phyloP scores from a whole-genome alignment of 2,329 filamentous ascomycete genomes.

The Aspergillus eucalypticola region DNA sequence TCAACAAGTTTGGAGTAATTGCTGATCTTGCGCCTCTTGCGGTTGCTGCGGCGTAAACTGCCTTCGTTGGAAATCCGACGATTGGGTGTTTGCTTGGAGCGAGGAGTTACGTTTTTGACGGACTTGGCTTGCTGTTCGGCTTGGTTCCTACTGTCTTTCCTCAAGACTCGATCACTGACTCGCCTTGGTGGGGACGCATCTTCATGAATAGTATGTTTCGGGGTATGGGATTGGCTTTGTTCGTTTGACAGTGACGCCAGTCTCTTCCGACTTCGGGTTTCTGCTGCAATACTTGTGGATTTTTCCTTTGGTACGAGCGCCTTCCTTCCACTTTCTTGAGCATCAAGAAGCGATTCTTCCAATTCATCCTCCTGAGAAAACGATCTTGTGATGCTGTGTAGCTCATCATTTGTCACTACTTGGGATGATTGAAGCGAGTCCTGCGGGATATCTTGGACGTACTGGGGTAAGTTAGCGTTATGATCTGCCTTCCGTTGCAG shows the following conservation, averaged over 20 bases:
- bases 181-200: neutral
- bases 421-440: slow-evolving; percentile 4
- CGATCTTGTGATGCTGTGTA: neutral
- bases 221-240: neutral
- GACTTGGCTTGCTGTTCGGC: neutral
- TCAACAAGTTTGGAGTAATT: slow-evolving; percentile 33
- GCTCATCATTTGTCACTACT: slow-evolving; percentile 6
- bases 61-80: slow-evolving; percentile 2
- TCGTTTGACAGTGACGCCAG: neutral
- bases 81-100: neutral
- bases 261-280: slow-evolving; percentile 12
- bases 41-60: slow-evolving; percentile 19
- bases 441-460: slow-evolving; percentile 3
- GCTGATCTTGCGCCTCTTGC: slow-evolving; percentile 35
- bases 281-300: neutral
- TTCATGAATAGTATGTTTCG: neutral
- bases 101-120: neutral
- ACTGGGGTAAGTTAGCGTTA: slow-evolving; percentile 15
- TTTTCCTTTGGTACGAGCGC: slow-evolving; percentile 3
- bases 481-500: neutral
- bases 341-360: neutral
- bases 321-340: slow-evolving; percentile 3
- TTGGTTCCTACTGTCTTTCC: neutral
- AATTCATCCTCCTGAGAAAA: slow-evolving; percentile 1
- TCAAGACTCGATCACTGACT: neutral